Conservation (phyloP, 2,329 filamentous ascomycete genomes). For the Xylariaceae sp. region DNA sequence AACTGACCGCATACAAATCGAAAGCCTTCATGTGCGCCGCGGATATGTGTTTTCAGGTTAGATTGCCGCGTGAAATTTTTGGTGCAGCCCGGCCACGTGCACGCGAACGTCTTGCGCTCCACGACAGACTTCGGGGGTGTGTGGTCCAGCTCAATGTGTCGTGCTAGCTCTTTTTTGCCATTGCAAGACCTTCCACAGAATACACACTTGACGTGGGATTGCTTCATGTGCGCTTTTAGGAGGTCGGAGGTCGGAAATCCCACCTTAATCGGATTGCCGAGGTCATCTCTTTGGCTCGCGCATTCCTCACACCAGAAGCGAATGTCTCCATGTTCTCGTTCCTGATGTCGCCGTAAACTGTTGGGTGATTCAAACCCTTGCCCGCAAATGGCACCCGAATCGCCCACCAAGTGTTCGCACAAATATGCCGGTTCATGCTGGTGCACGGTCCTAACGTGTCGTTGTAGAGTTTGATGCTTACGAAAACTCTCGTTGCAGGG, state of each 20-base stretch:
- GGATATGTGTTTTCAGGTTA: constrained; percentile 78
- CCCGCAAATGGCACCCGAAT: constrained; percentile 46
- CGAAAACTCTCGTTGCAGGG: constrained; percentile 76
- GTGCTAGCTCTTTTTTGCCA: constrained; percentile 63
- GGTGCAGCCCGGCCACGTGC: constrained; percentile 63
- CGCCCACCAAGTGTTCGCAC: constrained; percentile 51
- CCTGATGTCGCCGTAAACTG: constrained; percentile 66
- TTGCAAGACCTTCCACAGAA: constrained; percentile 68
- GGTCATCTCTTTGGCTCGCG: constrained; percentile 36
- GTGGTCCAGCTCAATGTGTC: constrained; percentile 76
- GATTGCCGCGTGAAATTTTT: constrained; percentile 77
- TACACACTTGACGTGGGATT: constrained; percentile 69
- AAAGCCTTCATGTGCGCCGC: constrained; percentile 69
- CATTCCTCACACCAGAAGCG: constrained; percentile 79
- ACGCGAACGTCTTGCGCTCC: constrained; percentile 62
- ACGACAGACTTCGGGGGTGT: constrained; percentile 52
- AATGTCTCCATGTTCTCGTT: constrained; percentile 63
- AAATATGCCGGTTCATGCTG: constrained; percentile 65
- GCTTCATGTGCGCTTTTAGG: constrained; percentile 68
- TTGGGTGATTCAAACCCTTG: constrained; percentile 70
- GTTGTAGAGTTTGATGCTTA: constrained; percentile 80
- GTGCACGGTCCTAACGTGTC: constrained; percentile 76
- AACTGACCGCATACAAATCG: constrained; percentile 75
- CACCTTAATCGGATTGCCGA: constrained; percentile 40
- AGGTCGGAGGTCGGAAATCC: constrained; percentile 69